Evolutionary conservation across 192 early-diverging fungal genomes (phyloP), one percentile per base, ranked within the genome.

Genomic region (Thamnidium elegans): DNA sequence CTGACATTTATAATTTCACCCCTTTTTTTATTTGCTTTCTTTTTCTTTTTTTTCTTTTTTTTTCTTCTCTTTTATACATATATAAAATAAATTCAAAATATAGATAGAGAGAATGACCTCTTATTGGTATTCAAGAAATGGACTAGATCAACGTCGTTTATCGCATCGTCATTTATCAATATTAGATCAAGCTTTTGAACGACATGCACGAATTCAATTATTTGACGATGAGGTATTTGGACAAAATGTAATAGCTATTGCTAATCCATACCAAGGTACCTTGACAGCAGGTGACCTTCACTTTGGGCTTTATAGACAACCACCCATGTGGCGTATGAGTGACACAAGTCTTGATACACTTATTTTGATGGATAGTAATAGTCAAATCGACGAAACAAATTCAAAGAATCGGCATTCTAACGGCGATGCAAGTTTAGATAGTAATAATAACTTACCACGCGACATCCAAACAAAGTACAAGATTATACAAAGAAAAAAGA

Each of bases 121-220:
- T 19, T 72, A 72, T 50, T 72, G 70, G 70, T 72, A 72, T 50
- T 72, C 70, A 7, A 72, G 64, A 23, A 47, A 72, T 17, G 70
- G 70, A n/a, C 23, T 62, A 20, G 51, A 53, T 26, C 44, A 56
- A 44, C 42, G 46, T n/a, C 19, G 70, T 23, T 34, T 72, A 60
- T 46, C 63, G 2, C 26, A 60, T 55, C 64, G 58, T 1, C 65
- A 72, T 60, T 31, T 72, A 20, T 14, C 70, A 11, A 48, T 32
- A 31, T 46, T 72, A 45, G 70, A 72, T 61, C 32, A 59, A 20
- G 70, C 70, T 1, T 72, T 66, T 54, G 56, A 66, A 36, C 56
- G 50, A 43, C 62, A 66, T 39, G 39, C 34, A 50, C 63, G 65
- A 44, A 45, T 72, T 30, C 39, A 72, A 43, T 44, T 72, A 8